A percentile compares a stretch with the other conserved stretches of the same genome.
Evolutionary conservation across 305 asterid species (phyloP).

Genomic region (Fraxinus floribunda): DNA sequence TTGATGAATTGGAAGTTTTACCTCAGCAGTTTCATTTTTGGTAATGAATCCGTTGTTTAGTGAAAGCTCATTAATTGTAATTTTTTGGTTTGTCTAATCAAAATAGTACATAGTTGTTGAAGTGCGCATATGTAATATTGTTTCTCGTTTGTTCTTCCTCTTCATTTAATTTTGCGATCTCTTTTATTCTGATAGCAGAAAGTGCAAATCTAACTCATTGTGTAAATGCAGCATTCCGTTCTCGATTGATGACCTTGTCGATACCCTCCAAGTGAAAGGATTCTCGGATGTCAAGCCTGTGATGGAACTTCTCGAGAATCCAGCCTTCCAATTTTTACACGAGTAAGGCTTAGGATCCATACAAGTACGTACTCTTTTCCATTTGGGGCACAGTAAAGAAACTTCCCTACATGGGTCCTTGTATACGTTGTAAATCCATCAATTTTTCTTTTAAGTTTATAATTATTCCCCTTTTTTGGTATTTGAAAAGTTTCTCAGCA

Average conservation of each 20-base stretch:
- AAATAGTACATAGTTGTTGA: not conserved
- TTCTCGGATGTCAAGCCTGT: slow-evolving; percentile 87
- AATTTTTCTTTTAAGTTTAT: slow-evolving; percentile 28
- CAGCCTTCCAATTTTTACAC: slow-evolving; percentile 83
- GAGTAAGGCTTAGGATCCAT: slow-evolving; percentile 52
- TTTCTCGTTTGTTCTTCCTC: not conserved
- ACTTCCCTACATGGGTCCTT: not conserved
- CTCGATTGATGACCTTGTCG: slow-evolving; percentile 83
- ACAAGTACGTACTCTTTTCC: not conserved
- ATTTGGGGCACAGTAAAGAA: slow-evolving; percentile 1
- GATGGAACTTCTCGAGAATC: slow-evolving; percentile 64
- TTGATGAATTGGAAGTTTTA: not conserved
- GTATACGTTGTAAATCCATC: slow-evolving; percentile 51
- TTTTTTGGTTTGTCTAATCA: not conserved
- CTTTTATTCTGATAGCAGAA: not conserved
- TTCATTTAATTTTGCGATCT: not conserved
- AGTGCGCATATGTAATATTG: not conserved
- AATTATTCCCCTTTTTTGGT: slow-evolving; percentile 33
- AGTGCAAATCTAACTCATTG: slow-evolving; percentile 2
- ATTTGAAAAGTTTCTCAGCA: slow-evolving; percentile 37
- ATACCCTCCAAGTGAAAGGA: slow-evolving; percentile 75
- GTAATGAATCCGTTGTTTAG: not conserved
- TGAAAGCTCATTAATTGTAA: not conserved
- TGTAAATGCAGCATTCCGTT: slow-evolving; percentile 79
- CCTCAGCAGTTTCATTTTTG: not conserved